Evolutionary conservation across 2,329 filamentous ascomycete genomes (phyloP), one percentile per base, ranked within the genome.

Genomic region (Metarhizium rileyi): DNA sequence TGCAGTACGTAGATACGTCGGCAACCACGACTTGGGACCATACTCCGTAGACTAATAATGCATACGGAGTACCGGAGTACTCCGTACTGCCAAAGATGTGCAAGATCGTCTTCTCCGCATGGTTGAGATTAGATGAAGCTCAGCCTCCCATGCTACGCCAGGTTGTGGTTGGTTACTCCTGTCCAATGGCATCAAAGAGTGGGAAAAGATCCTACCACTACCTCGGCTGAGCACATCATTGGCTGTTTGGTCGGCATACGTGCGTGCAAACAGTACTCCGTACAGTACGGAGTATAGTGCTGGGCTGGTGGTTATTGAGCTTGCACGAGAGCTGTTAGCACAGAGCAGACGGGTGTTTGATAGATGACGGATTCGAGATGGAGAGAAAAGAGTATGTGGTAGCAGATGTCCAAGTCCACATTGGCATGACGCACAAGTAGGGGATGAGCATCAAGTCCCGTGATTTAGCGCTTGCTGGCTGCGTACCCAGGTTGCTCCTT

Each of bases 341-440:
- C 47, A 30, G 47, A 45, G 41, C 43, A 50, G 48, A 44, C 40
- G 35, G 33, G 20, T 12, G 43, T 42, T 41, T 46, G 26, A 46
- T 41, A 40, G 42, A 49, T 44, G 48, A 22, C 22, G 30, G 44
- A 46, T 43, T 23, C 26, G 8, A 46, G 47, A 49, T 33, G 48
- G 33, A 41, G 26, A 26, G 18, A 40, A 22, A n/a, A n/a, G n/a
- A n/a, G n/a, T n/a, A n/a, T n/a, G n/a, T n/a, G 27, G 10, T 28
- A 10, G 27, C 27, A 5, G 27, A 5, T 28, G 27, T 33, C 10
- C 30, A 14, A n/a, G n/a, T n/a, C n/a, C n/a, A n/a, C n/a, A n/a
- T n/a, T n/a, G 43, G 43, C 25, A 43, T 25, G 25, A 20, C 25
- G 3, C 7, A 23, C 25, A 14, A n/a, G 14, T 30, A n/a, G 4